Percentiles rank a stretch among this genome's conserved stretches.
phyloP scores from a whole-genome alignment of 2,329 filamentous ascomycete genomes.

The Clarireedia homoeocarpa region DNA sequence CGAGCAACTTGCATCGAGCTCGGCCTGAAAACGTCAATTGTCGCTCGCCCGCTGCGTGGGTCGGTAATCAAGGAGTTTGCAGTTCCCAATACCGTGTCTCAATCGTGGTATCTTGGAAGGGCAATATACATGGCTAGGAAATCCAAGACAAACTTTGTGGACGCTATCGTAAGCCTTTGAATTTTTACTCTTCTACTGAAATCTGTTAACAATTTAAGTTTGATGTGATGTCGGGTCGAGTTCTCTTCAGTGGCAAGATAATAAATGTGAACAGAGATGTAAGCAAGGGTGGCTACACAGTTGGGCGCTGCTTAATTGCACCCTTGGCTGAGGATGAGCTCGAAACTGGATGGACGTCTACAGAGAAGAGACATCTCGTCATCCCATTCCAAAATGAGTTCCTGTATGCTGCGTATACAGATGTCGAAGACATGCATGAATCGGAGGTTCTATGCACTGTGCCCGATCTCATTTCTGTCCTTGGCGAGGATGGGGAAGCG shows the following conservation, averaged over 20 bases:
- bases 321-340: too few species aligned
- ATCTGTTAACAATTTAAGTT: constrained; percentile 43
- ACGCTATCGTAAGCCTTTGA: too few species aligned
- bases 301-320: too few species aligned
- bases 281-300: neutral
- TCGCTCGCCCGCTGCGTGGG: too few species aligned
- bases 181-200: constrained; percentile 7
- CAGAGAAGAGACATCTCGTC: constrained; percentile 32
- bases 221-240: constrained; percentile 68
- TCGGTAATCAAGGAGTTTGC: constrained; percentile 42
- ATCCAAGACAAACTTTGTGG: too few species aligned
- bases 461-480: too few species aligned
- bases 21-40: too few species aligned
- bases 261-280: constrained; percentile 13
- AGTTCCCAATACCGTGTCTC: constrained; percentile 42
- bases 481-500: constrained; percentile 36
- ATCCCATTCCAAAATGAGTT: constrained; percentile 46
- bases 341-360: neutral
- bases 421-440: constrained; percentile 23
- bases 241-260: constrained; percentile 38
- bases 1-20: constrained; percentile 32
- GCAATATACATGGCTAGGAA: constrained; percentile 26
- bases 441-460: too few species aligned
- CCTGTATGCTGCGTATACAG: constrained; percentile 44
- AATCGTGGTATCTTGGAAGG: constrained; percentile 37